A percentile compares a stretch with the other conserved stretches of the same genome.
Evolutionary conservation across 31 red algal species (phyloP).

Genomic region (Bonnemaisonia californica): DNA sequence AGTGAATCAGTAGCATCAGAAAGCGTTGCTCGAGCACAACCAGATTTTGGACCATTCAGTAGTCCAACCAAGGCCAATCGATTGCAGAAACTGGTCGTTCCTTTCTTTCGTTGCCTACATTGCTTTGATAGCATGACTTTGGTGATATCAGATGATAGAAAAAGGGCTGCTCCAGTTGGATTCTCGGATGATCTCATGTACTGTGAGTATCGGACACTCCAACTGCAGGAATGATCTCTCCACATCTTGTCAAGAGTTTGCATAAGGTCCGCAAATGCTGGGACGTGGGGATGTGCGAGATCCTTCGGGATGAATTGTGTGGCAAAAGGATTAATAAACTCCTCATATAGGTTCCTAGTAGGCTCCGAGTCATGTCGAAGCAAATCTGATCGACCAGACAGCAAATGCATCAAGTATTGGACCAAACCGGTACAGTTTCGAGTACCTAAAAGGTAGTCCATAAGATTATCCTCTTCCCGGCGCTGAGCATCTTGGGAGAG

Average conservation of each 20-base stretch:
- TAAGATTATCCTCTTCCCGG: neutral
- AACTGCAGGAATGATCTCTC: neutral
- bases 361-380: neutral
- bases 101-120: neutral
- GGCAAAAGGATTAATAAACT: conserved; percentile 16
- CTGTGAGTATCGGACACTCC: neutral
- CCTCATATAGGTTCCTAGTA: conserved; percentile 4
- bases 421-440: conserved; percentile 13
- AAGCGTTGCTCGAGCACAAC: neutral
- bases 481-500: neutral
- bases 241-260: neutral
- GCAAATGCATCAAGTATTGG: conserved; percentile 37
- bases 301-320: neutral
- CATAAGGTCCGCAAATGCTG: neutral
- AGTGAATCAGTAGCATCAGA: conserved; percentile 11
- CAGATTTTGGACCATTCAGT: neutral
- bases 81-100: neutral
- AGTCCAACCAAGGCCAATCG: neutral
- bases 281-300: neutral
- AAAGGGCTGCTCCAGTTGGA: neutral
- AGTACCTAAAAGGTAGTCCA: conserved; percentile 10
- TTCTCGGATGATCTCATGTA: neutral
- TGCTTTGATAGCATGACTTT: neutral
- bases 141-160: neutral
- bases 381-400: neutral